Evolutionary conservation across 1,284 basidiomycete genomes (phyloP), one percentile per base, ranked within the genome.

Genomic region (Pisolithus thermaeus): DNA sequence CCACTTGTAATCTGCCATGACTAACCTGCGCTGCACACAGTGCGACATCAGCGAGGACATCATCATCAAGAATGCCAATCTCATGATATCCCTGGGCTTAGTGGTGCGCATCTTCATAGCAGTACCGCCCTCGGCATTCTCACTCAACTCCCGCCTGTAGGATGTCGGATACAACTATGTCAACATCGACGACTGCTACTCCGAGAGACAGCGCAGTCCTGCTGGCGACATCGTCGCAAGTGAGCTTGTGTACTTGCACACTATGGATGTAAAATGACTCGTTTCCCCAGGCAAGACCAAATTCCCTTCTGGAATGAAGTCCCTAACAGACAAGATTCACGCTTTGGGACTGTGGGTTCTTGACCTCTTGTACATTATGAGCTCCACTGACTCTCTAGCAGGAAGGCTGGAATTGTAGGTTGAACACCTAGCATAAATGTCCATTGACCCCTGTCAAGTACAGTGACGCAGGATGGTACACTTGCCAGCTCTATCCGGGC

Each of bases 151-250:
- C 50, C 45, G 35, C 25, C 14, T 16, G 11, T 27, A 81, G 77
- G 75, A 77, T 50, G 70, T 68, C 30, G 81, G 80, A 2, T 82
- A 81, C 58, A 66, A 72, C 45, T 70, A 77, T 56, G 64, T 82
- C 47, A 82, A 79, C 55, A 60, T 83, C 40, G 81, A 83, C 53
- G 80, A 82, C 52, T 83, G 80, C 57, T 83, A 79, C 58, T 72
- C 79, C 4, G 75, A 79, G 60, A 79, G 75, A 51, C 62, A 77
- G 40, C 69, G 80, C 37, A 77, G 60, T 50, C 55, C 65, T 6
- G 56, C 59, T 14, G 81, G 80, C 8, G 66, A 76, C 53, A 73
- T 82, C 32, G 66, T 80, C 43, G 77, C 74, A 41, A 60, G 71
- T 73, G 46, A 45, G 62, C 56, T n/a, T 23, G 45, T 18, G 32